phyloP scores from a whole-genome alignment of 2,329 filamentous ascomycete genomes.

The Hortaea werneckii region DNA sequence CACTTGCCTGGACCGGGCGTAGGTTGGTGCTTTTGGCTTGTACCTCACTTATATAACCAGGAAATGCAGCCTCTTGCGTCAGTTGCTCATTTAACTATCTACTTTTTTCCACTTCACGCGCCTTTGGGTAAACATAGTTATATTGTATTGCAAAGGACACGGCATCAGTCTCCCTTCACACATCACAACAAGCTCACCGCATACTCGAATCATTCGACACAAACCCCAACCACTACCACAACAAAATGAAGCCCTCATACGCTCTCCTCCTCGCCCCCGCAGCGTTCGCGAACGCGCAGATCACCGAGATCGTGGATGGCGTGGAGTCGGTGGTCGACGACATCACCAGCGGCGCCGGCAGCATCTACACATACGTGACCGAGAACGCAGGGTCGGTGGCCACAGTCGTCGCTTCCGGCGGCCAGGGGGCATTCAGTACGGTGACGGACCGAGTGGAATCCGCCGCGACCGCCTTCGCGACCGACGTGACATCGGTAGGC shows the following conservation, averaged over 20 bases:
- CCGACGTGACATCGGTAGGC: slow-evolving; percentile 8
- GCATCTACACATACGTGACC: slow-evolving; percentile 1
- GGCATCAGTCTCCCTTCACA: too few relatives aligned
- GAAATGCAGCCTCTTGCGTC: too few relatives aligned
- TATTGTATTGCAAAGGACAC: too few relatives aligned
- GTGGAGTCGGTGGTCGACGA: slow-evolving; percentile 1
- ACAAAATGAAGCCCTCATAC: slow-evolving; percentile 15
- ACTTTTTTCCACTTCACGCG: too few relatives aligned
- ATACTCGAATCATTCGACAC: background rate
- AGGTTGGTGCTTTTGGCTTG: too few relatives aligned
- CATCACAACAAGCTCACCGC: too few relatives aligned
- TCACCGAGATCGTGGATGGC: slow-evolving; percentile 5
- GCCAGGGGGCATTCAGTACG: background rate
- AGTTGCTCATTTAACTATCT: too few relatives aligned
- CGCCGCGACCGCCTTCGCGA: background rate
- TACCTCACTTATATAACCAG: too few relatives aligned
- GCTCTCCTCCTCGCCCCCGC: slow-evolving; percentile 12
- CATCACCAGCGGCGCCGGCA: slow-evolving; percentile 1
- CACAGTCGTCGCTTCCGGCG: background rate
- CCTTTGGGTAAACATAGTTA: too few relatives aligned
- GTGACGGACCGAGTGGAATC: slow-evolving; percentile 2
- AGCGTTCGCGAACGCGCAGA: slow-evolving; percentile 12
- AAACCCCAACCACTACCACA: slow-evolving; percentile 1
- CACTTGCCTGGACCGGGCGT: too few relatives aligned
- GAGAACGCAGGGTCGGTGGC: background rate